Evolutionary conservation across 768 basidiomycete species (phyloP), one percentile per base, ranked within the genome.

Genomic region (Chalciporus sphaerocephalus): DNA sequence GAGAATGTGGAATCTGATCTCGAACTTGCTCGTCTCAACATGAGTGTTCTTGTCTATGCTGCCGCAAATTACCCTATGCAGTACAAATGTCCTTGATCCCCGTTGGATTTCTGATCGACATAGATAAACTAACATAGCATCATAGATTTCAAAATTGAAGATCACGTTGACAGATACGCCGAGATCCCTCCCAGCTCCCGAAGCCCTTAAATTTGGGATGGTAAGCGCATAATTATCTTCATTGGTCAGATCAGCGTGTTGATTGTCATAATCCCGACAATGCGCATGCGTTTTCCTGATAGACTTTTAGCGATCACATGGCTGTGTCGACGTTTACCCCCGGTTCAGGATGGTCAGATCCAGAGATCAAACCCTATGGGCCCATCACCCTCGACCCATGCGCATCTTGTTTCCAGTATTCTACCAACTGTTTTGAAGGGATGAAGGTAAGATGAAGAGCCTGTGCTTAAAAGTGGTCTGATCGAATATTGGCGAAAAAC

Each of bases 261-360:
- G 44, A 47, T 5, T 16, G 4, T 18, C 15, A 13, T 5, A 9
- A 15, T 33, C 17, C 15, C 12, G 15, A n/a, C n/a, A n/a, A n/a
- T n/a, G n/a, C n/a, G n/a, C n/a, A n/a, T n/a, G n/a, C n/a, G n/a
- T n/a, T n/a, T 1, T 22, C 18, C 13, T 20, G 4, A 11, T 50
- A 84, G 81, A 66, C 69, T n/a, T 74, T 78, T 59, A 80, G 79
- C 5, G 87, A 92, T 66, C 87, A 92, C 62, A 92, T 92, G 87
- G 74, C 87, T 23, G 64, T 83, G 27, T 69, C 75, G 18, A 71
- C 74, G n/a, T 87, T 80, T 66, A 72, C 83, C 39, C 81, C 83
- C 0, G 52, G 61, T 15, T 71, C 64, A 4, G 87, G 87, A 9
- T 90, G 87, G 87, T 78, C 77, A 7, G 66, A 73, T 1, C 87